Evolutionary conservation across 2,329 filamentous ascomycete genomes (phyloP).

Genomic region (Neofusicoccum parvum): DNA sequence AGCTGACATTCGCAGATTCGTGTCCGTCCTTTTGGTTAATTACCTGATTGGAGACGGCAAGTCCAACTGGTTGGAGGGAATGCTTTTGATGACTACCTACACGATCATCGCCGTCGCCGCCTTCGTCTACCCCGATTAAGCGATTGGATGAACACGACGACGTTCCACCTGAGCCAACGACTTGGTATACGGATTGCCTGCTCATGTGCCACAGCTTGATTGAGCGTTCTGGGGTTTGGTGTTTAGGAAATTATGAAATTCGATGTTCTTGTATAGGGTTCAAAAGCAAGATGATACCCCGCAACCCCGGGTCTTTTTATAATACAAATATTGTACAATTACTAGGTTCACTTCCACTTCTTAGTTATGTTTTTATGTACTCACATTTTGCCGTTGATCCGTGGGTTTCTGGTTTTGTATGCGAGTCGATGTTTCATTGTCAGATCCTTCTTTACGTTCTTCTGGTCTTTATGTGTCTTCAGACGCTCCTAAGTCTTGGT

Average conservation of each 20-base stretch:
- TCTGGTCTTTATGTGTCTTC: too few relatives aligned
- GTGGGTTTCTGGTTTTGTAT: background rate
- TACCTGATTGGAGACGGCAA: constrained; percentile 65
- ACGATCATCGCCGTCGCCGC: constrained; percentile 64
- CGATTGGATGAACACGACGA: background rate
- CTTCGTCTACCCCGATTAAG: constrained; percentile 50
- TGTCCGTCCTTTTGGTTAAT: constrained; percentile 59
- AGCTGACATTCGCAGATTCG: constrained; percentile 44
- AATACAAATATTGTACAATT: constrained; percentile 6
- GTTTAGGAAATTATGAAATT: constrained; percentile 7
- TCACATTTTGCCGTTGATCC: background rate
- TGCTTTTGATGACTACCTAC: constrained; percentile 62
- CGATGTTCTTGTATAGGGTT: background rate
- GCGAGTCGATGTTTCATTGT: background rate
- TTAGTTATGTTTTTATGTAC: background rate
- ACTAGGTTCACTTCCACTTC: background rate
- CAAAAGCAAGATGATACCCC: constrained; percentile 9
- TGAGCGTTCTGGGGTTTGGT: constrained; percentile 14
- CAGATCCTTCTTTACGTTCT: too few relatives aligned
- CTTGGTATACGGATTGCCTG: background rate
- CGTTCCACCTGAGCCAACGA: background rate
- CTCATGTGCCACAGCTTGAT: constrained; percentile 6
- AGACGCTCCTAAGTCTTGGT: too few relatives aligned
- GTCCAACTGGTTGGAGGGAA: constrained; percentile 62
- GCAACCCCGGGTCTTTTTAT: background rate